These are phyloP conservation scores for Zygosaccharomyces kombuchaensis DNA, from an alignment of 805 yeast species.

Conservation along the genomic window DNA sequence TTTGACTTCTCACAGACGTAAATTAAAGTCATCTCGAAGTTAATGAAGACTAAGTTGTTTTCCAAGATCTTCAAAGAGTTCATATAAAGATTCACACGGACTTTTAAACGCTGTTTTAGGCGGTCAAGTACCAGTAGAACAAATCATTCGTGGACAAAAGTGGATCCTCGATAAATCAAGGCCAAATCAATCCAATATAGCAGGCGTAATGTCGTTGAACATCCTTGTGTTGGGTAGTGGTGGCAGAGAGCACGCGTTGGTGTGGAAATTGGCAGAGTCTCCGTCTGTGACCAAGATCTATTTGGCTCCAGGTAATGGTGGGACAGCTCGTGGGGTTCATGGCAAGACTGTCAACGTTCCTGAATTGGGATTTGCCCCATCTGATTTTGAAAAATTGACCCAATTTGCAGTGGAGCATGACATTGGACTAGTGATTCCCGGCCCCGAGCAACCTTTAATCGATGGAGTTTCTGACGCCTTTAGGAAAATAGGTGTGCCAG, in stretches of 20 bases:
- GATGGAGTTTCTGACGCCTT: constrained; percentile 81
- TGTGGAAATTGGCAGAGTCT: constrained; percentile 86
- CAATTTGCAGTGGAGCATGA: constrained; percentile 66
- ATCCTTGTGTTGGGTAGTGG: constrained; percentile 92
- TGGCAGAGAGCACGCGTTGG: constrained; percentile 97
- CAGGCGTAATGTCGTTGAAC: constrained; percentile 41
- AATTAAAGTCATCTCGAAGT: constrained; percentile 7
- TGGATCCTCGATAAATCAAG: background rate
- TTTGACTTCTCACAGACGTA: constrained; percentile 2
- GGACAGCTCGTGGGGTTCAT: constrained; percentile 52
- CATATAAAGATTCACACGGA: background rate
- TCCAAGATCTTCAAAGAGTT: background rate
- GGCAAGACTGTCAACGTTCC: constrained; percentile 65
- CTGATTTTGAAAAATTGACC: constrained; percentile 66
- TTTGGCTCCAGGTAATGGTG: constrained; percentile 98
- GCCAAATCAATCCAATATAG: background rate
- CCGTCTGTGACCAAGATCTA: constrained; percentile 63
- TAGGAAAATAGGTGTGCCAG: constrained; percentile 82
- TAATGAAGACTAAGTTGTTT: background rate
- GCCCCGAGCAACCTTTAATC: constrained; percentile 98
- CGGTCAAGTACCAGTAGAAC: background rate
- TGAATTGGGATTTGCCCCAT: constrained; percentile 53
- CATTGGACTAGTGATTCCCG: constrained; percentile 81
- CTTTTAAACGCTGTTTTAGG: background rate
- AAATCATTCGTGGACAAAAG: background rate